Base-by-base conservation (phyloP, 306 rosid species). In the Dicorynia guianensis region DNA sequence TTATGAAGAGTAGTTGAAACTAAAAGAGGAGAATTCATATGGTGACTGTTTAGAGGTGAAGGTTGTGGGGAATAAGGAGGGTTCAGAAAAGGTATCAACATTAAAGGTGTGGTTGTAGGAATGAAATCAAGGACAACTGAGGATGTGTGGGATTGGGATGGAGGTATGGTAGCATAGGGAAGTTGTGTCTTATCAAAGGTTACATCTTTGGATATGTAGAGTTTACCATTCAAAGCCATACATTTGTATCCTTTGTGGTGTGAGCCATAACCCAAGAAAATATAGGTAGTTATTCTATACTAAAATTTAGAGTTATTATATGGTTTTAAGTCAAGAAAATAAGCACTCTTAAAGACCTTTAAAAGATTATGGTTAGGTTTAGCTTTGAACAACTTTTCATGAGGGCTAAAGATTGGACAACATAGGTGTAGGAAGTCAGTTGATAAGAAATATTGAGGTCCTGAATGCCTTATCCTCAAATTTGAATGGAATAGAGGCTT, bases 1-100 rank as follows among this genome's bases (percentile, higher is more conserved):
- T 11, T 2, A n/a, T 10, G 11, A 2, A 1, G 14, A 2, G 1
- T 4, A 10, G 1, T 1, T 1, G 2, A 4, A 1, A 9, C 3
- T 6, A 3, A 11, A n/a, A 47, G 12, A 9, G 52, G n/a, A n/a
- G n/a, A n/a, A n/a, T n/a, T n/a, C n/a, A n/a, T n/a, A n/a, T n/a
- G n/a, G n/a, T n/a, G n/a, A n/a, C n/a, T n/a, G n/a, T n/a, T n/a
- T n/a, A n/a, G n/a, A n/a, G n/a, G n/a, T n/a, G n/a, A n/a, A n/a
- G n/a, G n/a, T n/a, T n/a, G n/a, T n/a, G n/a, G n/a, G n/a, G n/a
- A n/a, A n/a, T n/a, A n/a, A n/a, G n/a, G n/a, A n/a, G n/a, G n/a
- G n/a, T n/a, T n/a, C n/a, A n/a, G n/a, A n/a, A n/a, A n/a, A n/a
- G n/a, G n/a, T n/a, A n/a, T n/a, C n/a, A n/a, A n/a, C n/a, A n/a